Base-by-base conservation (phyloP, 768 basidiomycete species). In the Vararia minispora region DNA sequence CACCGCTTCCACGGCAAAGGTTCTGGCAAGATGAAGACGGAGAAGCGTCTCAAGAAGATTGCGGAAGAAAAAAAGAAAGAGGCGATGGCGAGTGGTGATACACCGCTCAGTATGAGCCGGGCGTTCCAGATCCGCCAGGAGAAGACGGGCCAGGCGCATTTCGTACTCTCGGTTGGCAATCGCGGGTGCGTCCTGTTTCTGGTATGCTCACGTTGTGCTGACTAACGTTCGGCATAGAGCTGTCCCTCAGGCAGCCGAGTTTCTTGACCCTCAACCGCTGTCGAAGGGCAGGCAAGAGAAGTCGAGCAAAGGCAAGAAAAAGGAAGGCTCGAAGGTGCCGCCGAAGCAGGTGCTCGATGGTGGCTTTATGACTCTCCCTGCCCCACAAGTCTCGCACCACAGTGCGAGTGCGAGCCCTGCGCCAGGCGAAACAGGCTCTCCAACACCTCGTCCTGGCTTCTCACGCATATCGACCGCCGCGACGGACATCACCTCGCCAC, bases 1-100 rank as follows among this genome's bases (percentile, higher is more conserved):
- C 95, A 99, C 58, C 86, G 88, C 55, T 98, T 99, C 76, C 95
- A 99, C 50, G 95, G 95, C 25, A 97, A 98, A 60, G 89, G 89
- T 2, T 87, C 86, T 1, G 95, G 95, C 9, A 86, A 82, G 65
- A 87, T 85, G 76, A 98, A 98, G 72, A 91, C 83, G 17, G 94
- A 97, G 68, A 97, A 97, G 59, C 72, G 89, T 44, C 53, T 97
- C 47, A 91, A 92, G 73, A 91, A 85, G 66, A 97, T 98, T 47
- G 86, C 80, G n/a, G 92, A 98, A 52, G 95, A 99, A 66, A 76
- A 83, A 58, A 97, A 95, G 68, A 74, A 89, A 55, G 76, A 76
- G 42, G 84, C 90, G 8, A 97, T 97, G 91, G 77, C 72, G 13
- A 89, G 89, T 49, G 88, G 89, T 1, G 95, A 99, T 62, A 97